phyloP scores from a whole-genome alignment of 805 yeast species.

The Suhomyces pyralidae region DNA sequence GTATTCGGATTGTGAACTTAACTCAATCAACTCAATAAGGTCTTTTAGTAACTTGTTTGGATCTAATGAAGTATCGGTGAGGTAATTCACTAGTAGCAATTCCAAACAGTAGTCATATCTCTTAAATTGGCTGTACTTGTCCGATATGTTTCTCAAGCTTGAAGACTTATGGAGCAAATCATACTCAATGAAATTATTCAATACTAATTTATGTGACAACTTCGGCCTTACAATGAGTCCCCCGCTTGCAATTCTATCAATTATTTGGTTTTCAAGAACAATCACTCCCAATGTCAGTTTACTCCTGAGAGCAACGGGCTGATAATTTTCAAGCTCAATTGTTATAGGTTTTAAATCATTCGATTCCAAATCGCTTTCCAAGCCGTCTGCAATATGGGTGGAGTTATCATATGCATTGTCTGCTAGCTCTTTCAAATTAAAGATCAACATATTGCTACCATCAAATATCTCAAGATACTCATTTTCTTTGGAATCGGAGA shows the following conservation, averaged over 20 bases:
- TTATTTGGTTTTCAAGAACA: constrained; percentile 38
- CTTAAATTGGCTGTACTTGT: constrained; percentile 37
- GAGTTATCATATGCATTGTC: constrained; percentile 19
- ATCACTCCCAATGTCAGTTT: constrained; percentile 34
- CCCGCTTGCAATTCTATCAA: constrained; percentile 20
- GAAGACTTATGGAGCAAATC: constrained; percentile 31
- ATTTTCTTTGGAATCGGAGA: constrained; percentile 6
- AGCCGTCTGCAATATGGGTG: constrained; percentile 12
- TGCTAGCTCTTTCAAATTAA: constrained; percentile 23
- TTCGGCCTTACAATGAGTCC: constrained; percentile 30
- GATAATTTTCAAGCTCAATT: constrained; percentile 24
- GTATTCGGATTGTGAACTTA: constrained; percentile 29
- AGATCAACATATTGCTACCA: constrained; percentile 36
- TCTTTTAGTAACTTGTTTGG: constrained; percentile 19
- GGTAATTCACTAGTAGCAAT: constrained; percentile 42
- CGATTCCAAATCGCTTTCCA: constrained; percentile 12
- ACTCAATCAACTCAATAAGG: constrained; percentile 27
- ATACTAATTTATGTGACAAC: constrained; percentile 40
- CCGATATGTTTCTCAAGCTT: constrained; percentile 25
- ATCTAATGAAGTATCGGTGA: constrained; percentile 10
- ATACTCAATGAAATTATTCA: constrained; percentile 47
- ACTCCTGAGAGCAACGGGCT: constrained; percentile 20
- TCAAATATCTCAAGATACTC: constrained; percentile 31
- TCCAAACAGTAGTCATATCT: constrained; percentile 51
- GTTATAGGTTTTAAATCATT: constrained; percentile 21